Conservation (phyloP, 805 yeast genomes). For the Jamesozyma hellenica region DNA sequence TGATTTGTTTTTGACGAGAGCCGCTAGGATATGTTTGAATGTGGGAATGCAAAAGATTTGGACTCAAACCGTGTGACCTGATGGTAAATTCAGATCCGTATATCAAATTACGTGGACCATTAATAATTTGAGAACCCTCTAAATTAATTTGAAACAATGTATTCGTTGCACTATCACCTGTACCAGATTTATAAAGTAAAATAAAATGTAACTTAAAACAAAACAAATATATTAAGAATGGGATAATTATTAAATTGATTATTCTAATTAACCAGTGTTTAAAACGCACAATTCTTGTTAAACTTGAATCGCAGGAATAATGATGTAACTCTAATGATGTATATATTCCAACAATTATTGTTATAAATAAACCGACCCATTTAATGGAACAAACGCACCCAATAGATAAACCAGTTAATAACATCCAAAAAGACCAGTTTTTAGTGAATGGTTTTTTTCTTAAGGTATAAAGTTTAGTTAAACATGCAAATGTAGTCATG, state of each 20-base stretch:
- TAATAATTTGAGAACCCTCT: slow-evolving; percentile 52
- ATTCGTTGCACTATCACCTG: slow-evolving; percentile 88
- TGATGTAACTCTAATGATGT: slow-evolving; percentile 43
- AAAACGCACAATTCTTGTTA: slow-evolving; percentile 31
- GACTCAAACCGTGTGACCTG: slow-evolving; percentile 62
- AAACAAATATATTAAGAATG: slow-evolving; percentile 55
- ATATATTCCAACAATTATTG: slow-evolving; percentile 50
- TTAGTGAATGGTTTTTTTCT: slow-evolving; percentile 46
- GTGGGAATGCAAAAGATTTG: slow-evolving; percentile 70
- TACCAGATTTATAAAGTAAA: slow-evolving; percentile 68
- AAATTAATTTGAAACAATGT: slow-evolving; percentile 84
- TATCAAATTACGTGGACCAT: slow-evolving; percentile 59
- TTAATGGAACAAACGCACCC: slow-evolving; percentile 81
- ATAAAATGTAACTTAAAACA: slow-evolving; percentile 77
- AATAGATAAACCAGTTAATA: slow-evolving; percentile 52
- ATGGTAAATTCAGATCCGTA: slow-evolving; percentile 39
- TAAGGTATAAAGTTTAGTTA: slow-evolving; percentile 60
- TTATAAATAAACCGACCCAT: slow-evolving; percentile 74
- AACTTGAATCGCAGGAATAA: slow-evolving; percentile 29
- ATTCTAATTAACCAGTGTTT: slow-evolving; percentile 69
- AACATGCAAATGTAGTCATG: slow-evolving; percentile 64
- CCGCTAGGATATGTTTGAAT: slow-evolving; percentile 65
- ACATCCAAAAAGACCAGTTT: slow-evolving; percentile 63
- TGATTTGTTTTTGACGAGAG: slow-evolving; percentile 66
- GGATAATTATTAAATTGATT: slow-evolving; percentile 56